Percentiles rank a stretch among this genome's conserved stretches.
phyloP scores from a whole-genome alignment of 1,284 basidiomycete genomes.

The Volvariella surrecta region DNA sequence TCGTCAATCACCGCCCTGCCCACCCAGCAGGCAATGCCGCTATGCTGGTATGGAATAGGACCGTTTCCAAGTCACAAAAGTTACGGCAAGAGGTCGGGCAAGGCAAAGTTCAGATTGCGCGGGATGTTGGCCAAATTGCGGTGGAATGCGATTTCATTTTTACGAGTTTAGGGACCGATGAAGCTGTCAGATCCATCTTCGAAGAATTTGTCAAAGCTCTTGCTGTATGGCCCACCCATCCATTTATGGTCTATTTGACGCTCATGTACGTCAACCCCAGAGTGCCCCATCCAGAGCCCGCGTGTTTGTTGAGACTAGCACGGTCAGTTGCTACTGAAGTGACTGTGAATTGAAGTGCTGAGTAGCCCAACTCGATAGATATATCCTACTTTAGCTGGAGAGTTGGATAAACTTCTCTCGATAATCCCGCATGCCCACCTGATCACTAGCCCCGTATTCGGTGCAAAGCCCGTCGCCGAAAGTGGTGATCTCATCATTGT shows the following conservation, averaged over 20 bases:
- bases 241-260: not conserved
- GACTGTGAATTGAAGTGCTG: not conserved
- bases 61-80: slow-evolving; percentile 45
- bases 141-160: slow-evolving; percentile 73
- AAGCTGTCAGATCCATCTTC: slow-evolving; percentile 65
- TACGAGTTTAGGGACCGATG: slow-evolving; percentile 70
- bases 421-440: slow-evolving; percentile 55
- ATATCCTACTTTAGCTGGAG: slow-evolving; percentile 64
- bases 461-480: slow-evolving; percentile 61
- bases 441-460: slow-evolving; percentile 78
- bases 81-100: slow-evolving; percentile 47
- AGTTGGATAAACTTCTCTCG: slow-evolving; percentile 67
- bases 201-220: slow-evolving; percentile 53
- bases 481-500: slow-evolving; percentile 65
- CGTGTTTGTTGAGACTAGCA: slow-evolving; percentile 79
- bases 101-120: slow-evolving; percentile 43
- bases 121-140: slow-evolving; percentile 48
- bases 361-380: slow-evolving; percentile 32
- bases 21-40: slow-evolving; percentile 30
- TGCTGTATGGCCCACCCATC: slow-evolving; percentile 17
- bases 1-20: slow-evolving; percentile 42
- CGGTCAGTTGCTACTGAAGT: slow-evolving; percentile 33
- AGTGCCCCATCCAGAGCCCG: slow-evolving; percentile 27
- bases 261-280: slow-evolving; percentile 1
- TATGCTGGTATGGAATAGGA: slow-evolving; percentile 65